Evolutionary conservation across 331 rosid genomes (phyloP).

Genomic region (Arachis monticola): DNA sequence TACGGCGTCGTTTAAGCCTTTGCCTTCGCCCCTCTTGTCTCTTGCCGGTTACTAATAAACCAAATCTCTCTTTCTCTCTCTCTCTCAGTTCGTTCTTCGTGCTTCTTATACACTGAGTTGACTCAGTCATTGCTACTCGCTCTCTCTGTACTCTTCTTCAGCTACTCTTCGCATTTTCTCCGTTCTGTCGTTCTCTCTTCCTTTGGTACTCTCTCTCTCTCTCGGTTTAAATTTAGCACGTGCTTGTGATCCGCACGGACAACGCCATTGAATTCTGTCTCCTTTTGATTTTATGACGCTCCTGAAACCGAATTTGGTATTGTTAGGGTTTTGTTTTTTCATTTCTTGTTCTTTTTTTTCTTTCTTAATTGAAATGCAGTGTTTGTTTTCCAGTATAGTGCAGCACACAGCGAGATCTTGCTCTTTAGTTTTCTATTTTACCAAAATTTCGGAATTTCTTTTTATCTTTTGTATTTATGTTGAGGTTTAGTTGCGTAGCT

Average conservation of each 20-base stretch:
- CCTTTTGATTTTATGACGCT: not conserved
- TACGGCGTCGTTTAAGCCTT: slow-evolving; percentile 52
- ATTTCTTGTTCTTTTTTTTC: too few relatives aligned
- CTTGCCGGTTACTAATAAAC: slow-evolving; percentile 57
- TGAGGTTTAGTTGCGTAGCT: slow-evolving; percentile 17
- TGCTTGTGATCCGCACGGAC: slow-evolving; percentile 28
- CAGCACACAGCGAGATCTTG: slow-evolving; percentile 57
- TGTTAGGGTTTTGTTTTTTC: slow-evolving; percentile 13
- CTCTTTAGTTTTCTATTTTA: slow-evolving; percentile 13
- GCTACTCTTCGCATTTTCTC: slow-evolving; percentile 28
- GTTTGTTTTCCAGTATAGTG: slow-evolving; percentile 35
- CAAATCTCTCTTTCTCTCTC: slow-evolving; percentile 9
- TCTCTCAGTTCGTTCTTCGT: not conserved
- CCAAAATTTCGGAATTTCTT: not conserved
- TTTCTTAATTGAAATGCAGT: slow-evolving; percentile 31
- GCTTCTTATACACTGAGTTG: slow-evolving; percentile 43
- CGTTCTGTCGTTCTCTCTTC: slow-evolving; percentile 15
- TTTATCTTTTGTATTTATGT: not conserved
- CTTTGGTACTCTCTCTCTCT: slow-evolving; percentile 42
- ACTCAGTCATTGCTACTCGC: slow-evolving; percentile 37
- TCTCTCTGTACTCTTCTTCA: slow-evolving; percentile 1
- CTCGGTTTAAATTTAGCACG: not conserved
- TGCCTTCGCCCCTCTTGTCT: slow-evolving; percentile 22
- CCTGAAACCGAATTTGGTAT: slow-evolving; percentile 30
- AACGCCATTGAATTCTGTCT: not conserved